Evolutionary conservation across 805 yeast genomes (phyloP), one percentile per base, ranked within the genome.

Genomic region (Kluyveromyces aestuarii): DNA sequence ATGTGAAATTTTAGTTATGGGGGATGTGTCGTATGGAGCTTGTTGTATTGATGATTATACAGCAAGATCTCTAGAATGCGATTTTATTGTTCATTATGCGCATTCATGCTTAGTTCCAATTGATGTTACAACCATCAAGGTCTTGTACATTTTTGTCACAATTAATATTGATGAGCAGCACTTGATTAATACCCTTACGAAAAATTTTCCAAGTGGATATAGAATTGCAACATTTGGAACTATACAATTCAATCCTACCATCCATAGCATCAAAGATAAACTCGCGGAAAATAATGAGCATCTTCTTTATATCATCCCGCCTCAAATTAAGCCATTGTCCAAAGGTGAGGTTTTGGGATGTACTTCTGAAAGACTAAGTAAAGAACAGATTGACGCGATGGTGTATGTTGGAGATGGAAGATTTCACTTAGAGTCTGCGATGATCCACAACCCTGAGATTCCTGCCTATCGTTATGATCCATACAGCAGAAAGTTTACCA

Each of bases 21-120:
- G 99, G 2, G 99, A 93, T 65, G 99, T 93, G 0, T 87, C 97
- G 0, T 93, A 93, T 61, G 99, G 99, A 40, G 99, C 99, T 0
- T 93, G 99, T 64, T 93, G 99, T 68, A 89, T 93, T 42, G 99
- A 93, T 64, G 99, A 93, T 62, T 93, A 75, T 62, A 90, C 99
- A 0, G 99, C 99, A 1, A 73, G 90, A 53, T 81, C 98, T 0
- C 67, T 93, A 27, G 96, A 86, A 44, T 93, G 99, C 68, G 99
- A 93, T 62, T 84, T 90, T 59, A 81, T 93, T 51, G 88, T 91
- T 13, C 99, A 93, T 68, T 93, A 93, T 67, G 99, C 99, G 1
- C 99, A 93, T 64, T 88, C 96, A 8, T 93, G 99, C 68, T 72
- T 93, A 42, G 97, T 93, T 1, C 99, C 99, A 2, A 86, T 93